These are phyloP conservation scores for Anastatica hierochuntica DNA, from an alignment of 345 rosid genomes.

Conservation along the genomic window DNA sequence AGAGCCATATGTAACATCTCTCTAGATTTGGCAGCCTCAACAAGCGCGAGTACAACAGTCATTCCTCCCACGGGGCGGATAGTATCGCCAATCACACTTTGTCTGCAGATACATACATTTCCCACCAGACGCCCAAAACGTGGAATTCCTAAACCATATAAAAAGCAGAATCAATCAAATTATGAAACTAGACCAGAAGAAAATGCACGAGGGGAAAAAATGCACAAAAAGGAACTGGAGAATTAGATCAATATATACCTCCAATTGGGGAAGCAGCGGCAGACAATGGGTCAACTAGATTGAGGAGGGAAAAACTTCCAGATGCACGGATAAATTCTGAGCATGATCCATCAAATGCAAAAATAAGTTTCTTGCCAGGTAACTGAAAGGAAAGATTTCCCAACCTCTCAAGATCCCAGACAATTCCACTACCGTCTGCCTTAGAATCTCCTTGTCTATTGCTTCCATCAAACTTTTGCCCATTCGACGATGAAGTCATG, in stretches of 20 bases:
- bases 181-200: not conserved
- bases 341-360: slow-evolving; percentile 96
- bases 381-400: slow-evolving; percentile 81
- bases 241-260: slow-evolving; percentile 39
- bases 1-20: slow-evolving; percentile 98
- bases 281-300: slow-evolving; percentile 94
- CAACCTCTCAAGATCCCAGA: slow-evolving; percentile 95
- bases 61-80: slow-evolving; percentile 90
- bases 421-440: slow-evolving; percentile 97
- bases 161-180: slow-evolving; percentile 10
- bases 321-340: slow-evolving; percentile 70
- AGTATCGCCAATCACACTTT: slow-evolving; percentile 81
- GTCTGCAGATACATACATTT: slow-evolving; percentile 73
- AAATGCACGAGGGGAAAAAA: too few relatives aligned
- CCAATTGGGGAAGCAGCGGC: slow-evolving; percentile 99
- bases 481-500: slow-evolving; percentile 45
- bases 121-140: slow-evolving; percentile 92
- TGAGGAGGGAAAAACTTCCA: slow-evolving; percentile 76
- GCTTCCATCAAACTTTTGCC: slow-evolving; percentile 58
- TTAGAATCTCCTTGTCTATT: slow-evolving; percentile 67
- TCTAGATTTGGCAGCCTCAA: slow-evolving; percentile 90
- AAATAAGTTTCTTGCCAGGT: slow-evolving; percentile 92
- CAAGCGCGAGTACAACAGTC: slow-evolving; percentile 75
- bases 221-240: not conserved
- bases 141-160: slow-evolving; percentile 67